A percentile compares a stretch with the other conserved stretches of the same genome.
phyloP scores from a whole-genome alignment of 345 rosid species.

The Eucalyptus polyanthemos region DNA sequence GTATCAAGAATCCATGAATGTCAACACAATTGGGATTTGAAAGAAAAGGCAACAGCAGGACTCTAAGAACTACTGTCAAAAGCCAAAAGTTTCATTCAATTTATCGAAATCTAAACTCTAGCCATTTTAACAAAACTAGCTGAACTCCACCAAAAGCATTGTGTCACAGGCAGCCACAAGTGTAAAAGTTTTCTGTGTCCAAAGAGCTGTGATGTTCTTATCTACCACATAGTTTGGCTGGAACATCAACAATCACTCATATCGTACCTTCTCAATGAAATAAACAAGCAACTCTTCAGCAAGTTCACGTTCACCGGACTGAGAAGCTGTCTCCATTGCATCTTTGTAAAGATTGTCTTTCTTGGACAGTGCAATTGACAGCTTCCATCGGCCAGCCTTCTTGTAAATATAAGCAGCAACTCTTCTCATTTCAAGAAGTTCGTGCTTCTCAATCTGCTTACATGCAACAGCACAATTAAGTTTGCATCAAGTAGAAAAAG shows the following conservation, averaged over 20 bases:
- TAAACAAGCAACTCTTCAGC: constrained; percentile 92
- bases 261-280: constrained; percentile 80
- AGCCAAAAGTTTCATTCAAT: background rate
- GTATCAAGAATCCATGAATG: background rate
- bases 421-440: constrained; percentile 99
- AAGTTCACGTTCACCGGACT: constrained; percentile 93
- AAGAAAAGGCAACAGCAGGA: background rate
- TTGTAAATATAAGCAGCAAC: constrained; percentile 98
- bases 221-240: background rate
- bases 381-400: constrained; percentile 99
- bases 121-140: background rate
- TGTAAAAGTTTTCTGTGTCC: background rate
- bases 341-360: constrained; percentile 86
- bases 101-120: background rate
- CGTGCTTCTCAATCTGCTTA: constrained; percentile 90
- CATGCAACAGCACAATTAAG: background rate
- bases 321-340: constrained; percentile 99
- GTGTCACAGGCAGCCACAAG: background rate
- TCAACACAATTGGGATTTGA: background rate
- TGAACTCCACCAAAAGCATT: background rate
- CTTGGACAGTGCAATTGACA: constrained; percentile 92
- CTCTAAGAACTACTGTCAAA: background rate
- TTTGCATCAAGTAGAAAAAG: background rate
- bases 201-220: background rate
- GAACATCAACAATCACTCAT: background rate